Evolutionary conservation across 805 yeast species (phyloP).

Genomic region (Myxozyma melibiosi): DNA sequence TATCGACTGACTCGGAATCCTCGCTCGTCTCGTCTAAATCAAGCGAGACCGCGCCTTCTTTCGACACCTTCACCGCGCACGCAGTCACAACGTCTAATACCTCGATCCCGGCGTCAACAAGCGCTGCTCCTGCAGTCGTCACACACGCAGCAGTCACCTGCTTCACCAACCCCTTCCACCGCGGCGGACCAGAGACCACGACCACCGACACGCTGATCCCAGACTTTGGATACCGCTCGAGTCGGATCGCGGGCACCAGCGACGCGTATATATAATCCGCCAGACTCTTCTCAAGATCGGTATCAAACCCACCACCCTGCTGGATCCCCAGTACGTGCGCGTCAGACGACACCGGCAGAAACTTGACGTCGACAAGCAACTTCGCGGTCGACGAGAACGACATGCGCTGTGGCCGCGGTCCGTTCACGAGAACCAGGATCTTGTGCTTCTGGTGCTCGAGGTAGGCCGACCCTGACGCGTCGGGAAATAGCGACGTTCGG

Average conservation of each 20-base stretch:
- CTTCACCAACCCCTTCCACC: constrained; percentile 39
- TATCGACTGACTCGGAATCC: neutral
- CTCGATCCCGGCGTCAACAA: constrained; percentile 85
- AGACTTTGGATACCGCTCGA: constrained; percentile 85
- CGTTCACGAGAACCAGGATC: constrained; percentile 73
- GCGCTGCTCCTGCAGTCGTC: constrained; percentile 69
- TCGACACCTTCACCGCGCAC: constrained; percentile 21
- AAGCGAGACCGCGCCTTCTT: neutral
- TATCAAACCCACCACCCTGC: constrained; percentile 36
- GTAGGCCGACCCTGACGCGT: constrained; percentile 82
- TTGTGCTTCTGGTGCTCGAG: constrained; percentile 65
- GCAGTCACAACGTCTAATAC: constrained; percentile 71
- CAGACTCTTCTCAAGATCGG: constrained; percentile 44
- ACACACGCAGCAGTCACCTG: constrained; percentile 45
- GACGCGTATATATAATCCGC: constrained; percentile 56
- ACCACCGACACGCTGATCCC: constrained; percentile 77
- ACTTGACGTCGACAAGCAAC: constrained; percentile 60
- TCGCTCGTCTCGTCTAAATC: constrained; percentile 19
- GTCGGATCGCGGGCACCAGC: constrained; percentile 54
- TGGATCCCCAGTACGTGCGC: constrained; percentile 34
- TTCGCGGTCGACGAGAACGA: constrained; percentile 68
- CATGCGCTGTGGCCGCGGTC: constrained; percentile 85
- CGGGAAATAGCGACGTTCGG: constrained; percentile 64
- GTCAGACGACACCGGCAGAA: constrained; percentile 55
- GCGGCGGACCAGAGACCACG: constrained; percentile 54